These are phyloP conservation scores for Carex arenaria DNA, from an alignment of 202 grass and related monocot species.

Conservation along the genomic window DNA sequence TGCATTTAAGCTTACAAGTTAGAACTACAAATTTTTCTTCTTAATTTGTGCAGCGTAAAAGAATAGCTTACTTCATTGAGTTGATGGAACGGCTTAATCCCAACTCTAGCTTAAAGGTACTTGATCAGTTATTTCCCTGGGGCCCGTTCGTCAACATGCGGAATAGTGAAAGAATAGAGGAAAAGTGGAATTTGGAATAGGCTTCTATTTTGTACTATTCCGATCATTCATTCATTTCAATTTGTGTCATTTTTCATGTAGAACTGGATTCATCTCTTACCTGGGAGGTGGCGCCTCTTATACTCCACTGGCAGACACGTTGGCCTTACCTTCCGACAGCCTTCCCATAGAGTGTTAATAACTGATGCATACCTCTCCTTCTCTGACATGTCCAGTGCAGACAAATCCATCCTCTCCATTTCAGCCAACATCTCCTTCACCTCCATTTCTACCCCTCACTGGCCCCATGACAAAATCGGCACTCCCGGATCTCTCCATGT, in stretches of 20 bases:
- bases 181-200: too few relatives aligned
- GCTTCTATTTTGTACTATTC: too few relatives aligned
- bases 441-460: constrained; percentile 63
- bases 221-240: not conserved
- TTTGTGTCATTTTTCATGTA: constrained; percentile 32
- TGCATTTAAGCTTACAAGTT: not conserved
- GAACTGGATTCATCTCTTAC: constrained; percentile 65
- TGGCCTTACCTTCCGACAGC: constrained; percentile 81
- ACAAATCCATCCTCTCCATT: constrained; percentile 36
- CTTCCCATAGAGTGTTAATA: constrained; percentile 61
- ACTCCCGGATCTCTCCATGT: constrained; percentile 44
- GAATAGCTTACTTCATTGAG: constrained; percentile 79
- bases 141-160: too few relatives aligned
- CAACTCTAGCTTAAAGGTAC: constrained; percentile 61
- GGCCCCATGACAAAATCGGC: constrained; percentile 90
- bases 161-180: too few relatives aligned
- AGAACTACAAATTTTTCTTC: constrained; percentile 17
- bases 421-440: constrained; percentile 68
- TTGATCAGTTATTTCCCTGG: not conserved
- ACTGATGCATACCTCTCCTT: constrained; percentile 57
- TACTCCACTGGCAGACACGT: constrained; percentile 89
- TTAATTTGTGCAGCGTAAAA: constrained; percentile 58
- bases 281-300: constrained; percentile 75
- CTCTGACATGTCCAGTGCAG: constrained; percentile 13
- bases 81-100: constrained; percentile 90